phyloP scores from a whole-genome alignment of 1,284 basidiomycete species.

The Microbotryum silenes-acaulis region DNA sequence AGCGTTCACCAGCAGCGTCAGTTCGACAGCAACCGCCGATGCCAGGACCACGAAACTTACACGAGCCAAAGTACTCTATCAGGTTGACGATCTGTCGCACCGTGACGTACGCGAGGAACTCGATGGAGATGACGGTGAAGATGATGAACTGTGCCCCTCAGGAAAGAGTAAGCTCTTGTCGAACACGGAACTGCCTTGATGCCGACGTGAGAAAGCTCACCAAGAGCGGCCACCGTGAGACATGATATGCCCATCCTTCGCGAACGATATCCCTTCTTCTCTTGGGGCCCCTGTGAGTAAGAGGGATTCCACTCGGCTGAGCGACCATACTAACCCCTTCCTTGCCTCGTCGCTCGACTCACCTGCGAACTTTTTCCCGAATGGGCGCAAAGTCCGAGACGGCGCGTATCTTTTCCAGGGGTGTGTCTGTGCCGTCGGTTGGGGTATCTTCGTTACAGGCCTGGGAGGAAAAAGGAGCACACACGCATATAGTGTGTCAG shows the following conservation, averaged over 20 bases:
- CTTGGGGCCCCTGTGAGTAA: conserved; percentile 44
- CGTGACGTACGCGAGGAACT: conserved; percentile 75
- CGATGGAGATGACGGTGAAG: conserved; percentile 70
- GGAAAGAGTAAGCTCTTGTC: too few relatives aligned
- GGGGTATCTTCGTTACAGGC: too few relatives aligned
- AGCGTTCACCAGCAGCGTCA: background rate
- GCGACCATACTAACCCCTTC: too few relatives aligned
- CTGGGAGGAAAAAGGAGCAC: background rate
- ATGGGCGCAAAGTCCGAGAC: conserved; percentile 89
- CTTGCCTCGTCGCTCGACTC: conserved; percentile 19
- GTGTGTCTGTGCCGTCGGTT: conserved; percentile 17
- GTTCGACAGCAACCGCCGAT: conserved; percentile 1
- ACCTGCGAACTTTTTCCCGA: conserved; percentile 68
- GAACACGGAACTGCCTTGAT: background rate
- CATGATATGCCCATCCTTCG: conserved; percentile 68
- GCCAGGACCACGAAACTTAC: conserved; percentile 47
- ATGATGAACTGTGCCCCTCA: conserved; percentile 56
- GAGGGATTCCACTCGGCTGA: too few relatives aligned
- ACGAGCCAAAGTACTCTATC: conserved; percentile 84
- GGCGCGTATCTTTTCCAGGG: conserved; percentile 70
- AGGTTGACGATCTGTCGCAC: conserved; percentile 86
- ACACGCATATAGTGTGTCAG: background rate
- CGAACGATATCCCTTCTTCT: conserved; percentile 41
- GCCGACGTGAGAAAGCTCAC: conserved; percentile 46
- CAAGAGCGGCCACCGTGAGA: conserved; percentile 80